Base-by-base conservation (phyloP, 1,284 basidiomycete genomes). In the Megacollybia platyphylla region DNA sequence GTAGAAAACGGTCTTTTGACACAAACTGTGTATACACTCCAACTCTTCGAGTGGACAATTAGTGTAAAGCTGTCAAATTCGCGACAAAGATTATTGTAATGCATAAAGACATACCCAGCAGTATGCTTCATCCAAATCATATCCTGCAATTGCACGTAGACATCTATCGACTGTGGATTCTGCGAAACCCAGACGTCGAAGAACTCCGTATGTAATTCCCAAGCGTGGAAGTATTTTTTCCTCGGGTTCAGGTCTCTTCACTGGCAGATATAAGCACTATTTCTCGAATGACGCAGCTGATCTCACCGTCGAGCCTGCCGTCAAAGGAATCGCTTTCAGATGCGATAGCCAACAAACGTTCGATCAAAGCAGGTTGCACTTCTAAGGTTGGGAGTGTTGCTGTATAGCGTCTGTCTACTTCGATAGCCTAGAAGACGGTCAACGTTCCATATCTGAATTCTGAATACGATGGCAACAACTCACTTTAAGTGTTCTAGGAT, bases 41-140 rank as follows among this genome's bases (percentile, higher is more conserved):
- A 85, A 61, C 51, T 88, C 86, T 15, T 77, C 73, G 47, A 81
- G 76, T 2, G 72, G 57, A 51, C 80, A 81, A 57, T 83, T 71
- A 3, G 81, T 54, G 59, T 73, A 79, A 45, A 92, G 68, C 88
- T 91, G 48, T 18, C 37, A 41, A 15, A 13, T 24, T 11, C 35
- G 48, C n/a, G 45, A 48, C 36, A 40, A 45, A 41, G 49, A 28
- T 41, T 30, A 11, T 44, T 36, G 34, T 17, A 28, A 40, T 32
- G 13, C 40, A 42, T n/a, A 44, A 24, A 34, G 4, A 59, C 79
- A 47, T 52, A 93, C 91, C 90, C 91, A 96, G 54, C 91, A 86
- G 44, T 88, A 71, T n/a, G 87, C 91, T 44, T 93, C 87, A 15
- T 97, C 91, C 34, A 96, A 68, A 5, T 92, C 87, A 13, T 87